Base-by-base conservation (phyloP, 495 filamentous ascomycete species). In the Penicillium bovifimosum region DNA sequence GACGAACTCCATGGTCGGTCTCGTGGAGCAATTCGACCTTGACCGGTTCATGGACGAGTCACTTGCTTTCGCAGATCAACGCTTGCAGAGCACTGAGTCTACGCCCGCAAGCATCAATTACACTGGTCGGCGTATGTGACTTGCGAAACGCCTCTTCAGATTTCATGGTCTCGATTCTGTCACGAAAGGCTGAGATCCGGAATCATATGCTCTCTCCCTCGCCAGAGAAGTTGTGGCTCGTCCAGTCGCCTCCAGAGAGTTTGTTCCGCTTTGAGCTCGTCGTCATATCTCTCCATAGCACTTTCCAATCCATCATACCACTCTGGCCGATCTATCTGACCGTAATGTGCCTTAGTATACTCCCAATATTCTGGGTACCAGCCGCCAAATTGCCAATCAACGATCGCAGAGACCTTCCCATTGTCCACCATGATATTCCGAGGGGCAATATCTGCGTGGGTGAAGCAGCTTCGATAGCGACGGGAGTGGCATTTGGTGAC, bases 301-400 rank as follows among this genome's bases (percentile, higher is more conserved):
- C 10, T 33, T 39, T 29, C 29, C 27, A 58, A 48, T 35, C 31
- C 50, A 5, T 40, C 33, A 29, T 54, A 58, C 50, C 55, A 58
- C 3, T 54, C 33, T 35, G 45, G 11, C 38, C 42, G 48, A 52
- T 26, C 31, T 26, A 10, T 8, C 10, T 14, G 31, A 54, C 36
- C 58, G 54, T 47, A 47, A 17, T 47, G 31, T 40, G 70, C 64
- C 53, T 71, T 70, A 5, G 64, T 62, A 58, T 73, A 76, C 48
- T 78, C 76, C 76, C 76, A 78, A 58, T 78, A 76, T 47, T 67
- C 62, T 28, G 74, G 71, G 60, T 73, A 77, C 69, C 70, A 81
- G 20, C 75, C 76, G n/a, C 68, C 55, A 29, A 62, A 59, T 59
- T 75, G 68, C 76, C 76, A 79, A 59, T 78, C 76, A 50, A 79